A percentile compares a stretch with the other conserved stretches of the same genome.
Evolutionary conservation across 257 asterid species (phyloP).

Genomic region (Striga asiatica): DNA sequence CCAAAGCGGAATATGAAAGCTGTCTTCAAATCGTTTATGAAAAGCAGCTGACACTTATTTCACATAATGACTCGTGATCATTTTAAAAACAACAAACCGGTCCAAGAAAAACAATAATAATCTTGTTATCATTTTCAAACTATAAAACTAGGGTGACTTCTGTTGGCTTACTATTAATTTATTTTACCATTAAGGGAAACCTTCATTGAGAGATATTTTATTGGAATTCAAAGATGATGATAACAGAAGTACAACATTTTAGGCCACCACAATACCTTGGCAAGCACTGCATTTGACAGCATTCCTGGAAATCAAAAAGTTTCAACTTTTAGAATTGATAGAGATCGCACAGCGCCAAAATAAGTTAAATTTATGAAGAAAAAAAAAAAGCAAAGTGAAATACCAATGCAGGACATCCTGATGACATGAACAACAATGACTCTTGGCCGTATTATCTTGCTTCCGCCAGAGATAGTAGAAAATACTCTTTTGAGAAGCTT

Average conservation of each 20-base stretch:
- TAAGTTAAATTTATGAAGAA: constrained; percentile 5
- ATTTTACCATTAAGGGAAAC: background rate
- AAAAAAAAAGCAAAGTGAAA: background rate
- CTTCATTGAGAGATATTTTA: background rate
- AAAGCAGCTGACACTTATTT: too few relatives aligned
- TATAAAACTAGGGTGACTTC: background rate
- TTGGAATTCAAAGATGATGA: background rate
- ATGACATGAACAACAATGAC: constrained; percentile 53
- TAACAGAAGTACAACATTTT: constrained; percentile 11
- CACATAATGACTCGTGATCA: background rate
- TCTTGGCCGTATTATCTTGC: constrained; percentile 34
- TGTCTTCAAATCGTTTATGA: background rate
- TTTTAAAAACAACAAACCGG: background rate
- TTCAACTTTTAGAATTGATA: constrained; percentile 16
- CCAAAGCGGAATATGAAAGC: too few relatives aligned
- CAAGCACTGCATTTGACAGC: constrained; percentile 59
- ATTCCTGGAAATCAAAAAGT: constrained; percentile 41
- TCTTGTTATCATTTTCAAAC: background rate
- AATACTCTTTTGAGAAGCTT: constrained; percentile 35
- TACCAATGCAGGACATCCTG: constrained; percentile 52
- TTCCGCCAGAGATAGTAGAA: constrained; percentile 43
- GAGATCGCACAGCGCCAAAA: too few relatives aligned
- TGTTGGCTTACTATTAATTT: background rate
- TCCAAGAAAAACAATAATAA: too few relatives aligned
- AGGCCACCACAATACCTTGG: constrained; percentile 39